Percentiles rank a stretch among this genome's conserved stretches.
Evolutionary conservation across 257 asterid genomes (phyloP).

Genomic region (Ocimum tenuiflorum): DNA sequence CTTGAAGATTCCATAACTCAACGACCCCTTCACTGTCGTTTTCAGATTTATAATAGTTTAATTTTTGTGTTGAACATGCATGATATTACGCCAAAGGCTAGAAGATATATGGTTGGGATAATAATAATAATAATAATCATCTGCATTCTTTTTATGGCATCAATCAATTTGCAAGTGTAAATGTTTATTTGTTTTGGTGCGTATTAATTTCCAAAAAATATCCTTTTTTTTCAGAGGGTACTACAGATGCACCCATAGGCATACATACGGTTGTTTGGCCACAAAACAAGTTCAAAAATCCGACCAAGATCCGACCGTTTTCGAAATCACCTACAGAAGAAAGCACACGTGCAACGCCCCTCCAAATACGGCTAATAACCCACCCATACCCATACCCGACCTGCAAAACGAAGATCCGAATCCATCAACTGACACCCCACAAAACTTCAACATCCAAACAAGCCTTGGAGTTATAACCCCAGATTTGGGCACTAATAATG

Average conservation of each 20-base stretch:
- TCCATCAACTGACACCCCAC: constrained; percentile 15
- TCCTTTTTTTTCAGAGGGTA: constrained; percentile 28
- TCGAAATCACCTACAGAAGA: constrained; percentile 32
- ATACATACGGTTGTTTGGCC: constrained; percentile 34
- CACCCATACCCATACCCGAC: constrained; percentile 10
- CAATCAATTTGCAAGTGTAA: too few relatives aligned
- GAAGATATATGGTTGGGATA: too few relatives aligned
- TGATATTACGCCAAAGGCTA: too few relatives aligned
- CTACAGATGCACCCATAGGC: constrained; percentile 40
- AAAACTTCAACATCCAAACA: constrained; percentile 34
- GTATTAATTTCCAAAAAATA: too few relatives aligned
- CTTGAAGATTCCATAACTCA: neutral
- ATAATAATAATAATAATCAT: too few relatives aligned
- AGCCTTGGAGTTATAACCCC: constrained; percentile 30
- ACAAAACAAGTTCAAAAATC: constrained; percentile 43
- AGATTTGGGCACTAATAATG: neutral
- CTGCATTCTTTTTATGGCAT: too few relatives aligned
- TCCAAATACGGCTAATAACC: neutral
- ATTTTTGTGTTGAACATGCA: too few relatives aligned
- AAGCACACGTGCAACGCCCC: constrained; percentile 41
- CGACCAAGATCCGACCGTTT: constrained; percentile 31
- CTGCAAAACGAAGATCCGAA: constrained; percentile 6
- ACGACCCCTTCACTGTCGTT: neutral
- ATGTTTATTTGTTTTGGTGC: too few relatives aligned
- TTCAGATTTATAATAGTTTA: neutral